These are phyloP conservation scores for Butyriboletus loyo DNA, from an alignment of 768 basidiomycete genomes.

Conservation along the genomic window DNA sequence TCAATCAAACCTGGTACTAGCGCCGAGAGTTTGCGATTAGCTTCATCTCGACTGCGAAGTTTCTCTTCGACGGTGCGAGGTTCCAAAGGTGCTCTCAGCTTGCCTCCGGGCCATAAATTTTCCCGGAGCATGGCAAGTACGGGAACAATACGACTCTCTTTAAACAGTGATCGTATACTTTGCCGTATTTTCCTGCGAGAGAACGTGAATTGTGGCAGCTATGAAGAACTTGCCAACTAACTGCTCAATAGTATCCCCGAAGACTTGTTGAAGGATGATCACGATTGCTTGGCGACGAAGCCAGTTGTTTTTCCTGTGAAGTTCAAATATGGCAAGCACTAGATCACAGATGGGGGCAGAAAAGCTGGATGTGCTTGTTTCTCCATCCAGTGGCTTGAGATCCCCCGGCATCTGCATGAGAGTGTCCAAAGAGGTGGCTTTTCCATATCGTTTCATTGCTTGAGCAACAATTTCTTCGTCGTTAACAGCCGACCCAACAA, in stretches of 20 bases:
- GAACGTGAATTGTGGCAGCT: background rate
- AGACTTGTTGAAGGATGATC: conserved; percentile 91
- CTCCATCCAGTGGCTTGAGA: conserved; percentile 79
- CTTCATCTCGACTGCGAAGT: conserved; percentile 74
- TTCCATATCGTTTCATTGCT: conserved; percentile 70
- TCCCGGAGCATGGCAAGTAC: conserved; percentile 68
- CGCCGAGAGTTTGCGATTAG: conserved; percentile 85
- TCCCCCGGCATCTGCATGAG: conserved; percentile 73
- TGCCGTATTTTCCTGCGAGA: conserved; percentile 80
- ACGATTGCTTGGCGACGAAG: conserved; percentile 92
- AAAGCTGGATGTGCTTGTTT: conserved; percentile 85
- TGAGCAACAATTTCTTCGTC: conserved; percentile 85
- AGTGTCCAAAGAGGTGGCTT: conserved; percentile 61
- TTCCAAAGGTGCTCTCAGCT: conserved; percentile 52
- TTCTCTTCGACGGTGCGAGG: conserved; percentile 85
- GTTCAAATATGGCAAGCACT: conserved; percentile 88
- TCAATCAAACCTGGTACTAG: conserved; percentile 75
- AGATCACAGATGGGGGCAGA: conserved; percentile 94
- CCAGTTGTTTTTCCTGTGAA: conserved; percentile 97
- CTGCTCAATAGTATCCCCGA: conserved; percentile 96
- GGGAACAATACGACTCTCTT: conserved; percentile 67
- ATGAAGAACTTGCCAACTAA: conserved; percentile 34
- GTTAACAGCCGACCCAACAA: conserved; percentile 71
- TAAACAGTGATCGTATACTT: conserved; percentile 57
- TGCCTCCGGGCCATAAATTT: conserved; percentile 83